Evolutionary conservation across 2,329 filamentous ascomycete species (phyloP), one percentile per base, ranked within the genome.

Genomic region (Cladosporium sp.): DNA sequence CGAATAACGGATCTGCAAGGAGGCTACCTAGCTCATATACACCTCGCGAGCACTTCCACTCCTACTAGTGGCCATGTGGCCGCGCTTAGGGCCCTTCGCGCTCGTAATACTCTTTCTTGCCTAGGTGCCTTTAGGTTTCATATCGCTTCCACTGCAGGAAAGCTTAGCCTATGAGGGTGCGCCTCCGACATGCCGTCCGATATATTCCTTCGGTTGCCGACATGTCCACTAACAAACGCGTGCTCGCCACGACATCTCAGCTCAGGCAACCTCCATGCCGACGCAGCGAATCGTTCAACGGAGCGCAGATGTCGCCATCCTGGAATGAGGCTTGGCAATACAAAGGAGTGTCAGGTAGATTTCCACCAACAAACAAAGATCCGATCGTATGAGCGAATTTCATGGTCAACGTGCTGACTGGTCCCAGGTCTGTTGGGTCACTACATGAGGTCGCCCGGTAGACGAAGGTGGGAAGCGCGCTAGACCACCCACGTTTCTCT

Each of bases 131-230:
- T 53, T 42, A 44, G 50, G 37, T 53, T 53, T 53, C 50, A 53
- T 53, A 53, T 53, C 50, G 50, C 50, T 53, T 53, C n/a, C 36
- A 53, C 25, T 53, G 37, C 50, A 53, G 50, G 37, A 20, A 53
- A 15, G 24, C 50, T 44, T 53, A 22, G 17, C 36, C 25, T 22
- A 24, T 25, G 50, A 28, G 45, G 32, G 25, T 34, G 28, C 24
- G n/a, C 28, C 45, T 48, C 45, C 10, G 22, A 42, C n/a, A 53
- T 28, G 24, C 44, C 24, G 20, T 35, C 48, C 37, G n/a, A 25
- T 22, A 25, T 24, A 15, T 24, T 35, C 37, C 50, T 24, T 53
- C 37, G 50, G 36, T 53, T 42, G 35, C 50, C 50, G 37, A 40
- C 50, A 17, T 32, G 24, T 25, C 36, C 24, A n/a, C 24, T 9